Evolutionary conservation across 768 basidiomycete genomes (phyloP).

Genomic region (Nevesoporus exiguus): DNA sequence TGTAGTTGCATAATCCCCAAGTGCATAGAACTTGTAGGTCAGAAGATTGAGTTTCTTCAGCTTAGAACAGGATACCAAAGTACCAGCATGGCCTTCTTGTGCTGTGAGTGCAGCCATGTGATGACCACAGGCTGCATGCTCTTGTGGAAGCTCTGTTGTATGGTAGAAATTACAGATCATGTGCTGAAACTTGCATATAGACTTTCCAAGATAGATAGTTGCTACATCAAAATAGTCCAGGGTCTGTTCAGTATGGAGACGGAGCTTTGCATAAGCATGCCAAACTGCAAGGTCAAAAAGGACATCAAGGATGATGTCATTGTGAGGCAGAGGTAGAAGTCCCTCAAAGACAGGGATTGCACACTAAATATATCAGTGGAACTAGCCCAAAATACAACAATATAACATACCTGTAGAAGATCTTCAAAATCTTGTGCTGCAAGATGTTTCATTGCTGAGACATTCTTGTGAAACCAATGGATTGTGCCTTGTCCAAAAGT

Average conservation of each 20-base stretch:
- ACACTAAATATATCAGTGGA: conserved; percentile 6
- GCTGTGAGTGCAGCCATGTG: not conserved
- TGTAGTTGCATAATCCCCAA: not conserved
- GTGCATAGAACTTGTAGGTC: not conserved
- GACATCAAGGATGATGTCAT: not conserved
- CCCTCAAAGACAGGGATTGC: conserved; percentile 2
- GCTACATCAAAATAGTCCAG: not conserved
- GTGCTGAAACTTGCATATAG: not conserved
- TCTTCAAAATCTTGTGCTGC: conserved; percentile 41
- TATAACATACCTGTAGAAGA: conserved; percentile 15
- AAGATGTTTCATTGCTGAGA: conserved; percentile 32
- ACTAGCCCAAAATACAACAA: not conserved
- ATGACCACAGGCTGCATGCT: not conserved
- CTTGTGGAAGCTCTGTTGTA: not conserved
- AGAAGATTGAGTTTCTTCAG: not conserved
- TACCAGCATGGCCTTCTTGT: not conserved
- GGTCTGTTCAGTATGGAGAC: not conserved
- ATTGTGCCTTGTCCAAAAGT: not conserved
- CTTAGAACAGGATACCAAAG: too few species aligned
- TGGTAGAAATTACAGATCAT: not conserved
- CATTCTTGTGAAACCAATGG: conserved; percentile 17
- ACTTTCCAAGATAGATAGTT: not conserved
- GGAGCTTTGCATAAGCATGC: not conserved
- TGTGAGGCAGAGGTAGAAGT: not conserved
- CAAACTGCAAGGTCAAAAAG: not conserved